Percentiles rank a stretch among this genome's conserved stretches.
Evolutionary conservation across 2,329 filamentous ascomycete species (phyloP).

Genomic region (Aspergillus ochraceus): DNA sequence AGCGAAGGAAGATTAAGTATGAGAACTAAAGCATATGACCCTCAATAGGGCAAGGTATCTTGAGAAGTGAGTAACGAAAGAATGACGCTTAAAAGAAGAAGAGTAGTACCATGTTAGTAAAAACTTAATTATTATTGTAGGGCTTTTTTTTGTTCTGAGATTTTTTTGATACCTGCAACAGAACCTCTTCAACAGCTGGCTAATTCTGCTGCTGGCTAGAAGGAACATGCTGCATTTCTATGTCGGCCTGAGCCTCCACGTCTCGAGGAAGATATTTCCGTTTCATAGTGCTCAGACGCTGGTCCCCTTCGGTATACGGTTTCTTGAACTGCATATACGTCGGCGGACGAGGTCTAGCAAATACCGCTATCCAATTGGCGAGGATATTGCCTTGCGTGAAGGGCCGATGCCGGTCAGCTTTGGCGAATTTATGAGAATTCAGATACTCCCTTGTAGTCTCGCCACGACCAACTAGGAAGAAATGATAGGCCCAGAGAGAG

Average conservation of each 20-base stretch:
- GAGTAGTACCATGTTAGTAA: background rate
- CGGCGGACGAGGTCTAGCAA: constrained; percentile 80
- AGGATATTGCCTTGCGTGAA: constrained; percentile 76
- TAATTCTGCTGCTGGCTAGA: constrained; percentile 23
- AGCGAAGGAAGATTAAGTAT: background rate
- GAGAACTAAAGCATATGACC: background rate
- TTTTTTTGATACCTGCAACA: constrained; percentile 1
- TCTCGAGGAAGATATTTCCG: constrained; percentile 52
- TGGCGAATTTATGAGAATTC: constrained; percentile 91
- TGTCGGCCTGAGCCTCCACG: constrained; percentile 53
- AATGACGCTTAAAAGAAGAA: background rate
- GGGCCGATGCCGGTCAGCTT: constrained; percentile 85
- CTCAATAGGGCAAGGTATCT: background rate
- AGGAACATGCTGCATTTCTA: constrained; percentile 72
- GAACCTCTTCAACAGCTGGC: constrained; percentile 19
- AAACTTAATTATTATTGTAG: background rate
- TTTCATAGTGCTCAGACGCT: constrained; percentile 69
- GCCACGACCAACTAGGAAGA: constrained; percentile 85
- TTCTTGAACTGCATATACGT: constrained; percentile 88
- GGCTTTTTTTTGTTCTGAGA: background rate
- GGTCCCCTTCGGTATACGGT: constrained; percentile 75
- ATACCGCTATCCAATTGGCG: constrained; percentile 77
- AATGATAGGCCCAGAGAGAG: constrained; percentile 81
- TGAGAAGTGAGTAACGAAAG: background rate
- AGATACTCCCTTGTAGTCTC: constrained; percentile 97